phyloP scores from a whole-genome alignment of 106 monocot genomes.

The Dendrobium huoshanense region DNA sequence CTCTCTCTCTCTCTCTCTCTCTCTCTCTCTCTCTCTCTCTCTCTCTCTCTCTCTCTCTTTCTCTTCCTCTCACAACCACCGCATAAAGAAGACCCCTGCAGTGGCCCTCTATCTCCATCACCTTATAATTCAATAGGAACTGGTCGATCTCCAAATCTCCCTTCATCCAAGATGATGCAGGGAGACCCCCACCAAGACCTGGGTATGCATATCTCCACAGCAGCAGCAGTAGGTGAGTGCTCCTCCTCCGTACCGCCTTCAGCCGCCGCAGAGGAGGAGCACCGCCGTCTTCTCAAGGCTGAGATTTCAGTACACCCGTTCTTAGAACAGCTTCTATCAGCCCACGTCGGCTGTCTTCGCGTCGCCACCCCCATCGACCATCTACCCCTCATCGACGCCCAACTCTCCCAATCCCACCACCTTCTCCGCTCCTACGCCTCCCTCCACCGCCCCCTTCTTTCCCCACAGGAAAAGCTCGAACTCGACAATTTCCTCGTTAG shows the following conservation, averaged over 20 bases:
- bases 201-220: conserved; percentile 28
- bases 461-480: conserved; percentile 79
- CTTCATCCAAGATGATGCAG: conserved; percentile 20
- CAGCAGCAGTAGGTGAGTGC: conserved; percentile 20
- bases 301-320: conserved; percentile 90
- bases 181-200: conserved; percentile 15
- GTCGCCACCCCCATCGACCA: conserved; percentile 95
- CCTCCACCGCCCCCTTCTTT: conserved; percentile 45
- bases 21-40: not conserved
- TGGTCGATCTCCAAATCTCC: not conserved
- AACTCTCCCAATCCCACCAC: conserved; percentile 58
- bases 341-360: conserved; percentile 81
- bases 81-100: not conserved
- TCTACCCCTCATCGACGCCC: conserved; percentile 82
- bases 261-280: conserved; percentile 36
- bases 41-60: not conserved
- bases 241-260: conserved; percentile 28
- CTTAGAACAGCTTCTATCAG: conserved; percentile 73
- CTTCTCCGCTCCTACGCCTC: conserved; percentile 75
- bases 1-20: conserved; percentile 16
- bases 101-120: not conserved
- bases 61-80: not conserved
- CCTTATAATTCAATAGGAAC: not conserved
- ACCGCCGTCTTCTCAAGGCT: conserved; percentile 60
- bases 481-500: conserved; percentile 91